Percentiles rank a stretch among this genome's conserved stretches.
These are phyloP conservation scores for Cordyceps cateniannulata DNA, from an alignment of 2,329 filamentous ascomycete species.

Conservation along the genomic window DNA sequence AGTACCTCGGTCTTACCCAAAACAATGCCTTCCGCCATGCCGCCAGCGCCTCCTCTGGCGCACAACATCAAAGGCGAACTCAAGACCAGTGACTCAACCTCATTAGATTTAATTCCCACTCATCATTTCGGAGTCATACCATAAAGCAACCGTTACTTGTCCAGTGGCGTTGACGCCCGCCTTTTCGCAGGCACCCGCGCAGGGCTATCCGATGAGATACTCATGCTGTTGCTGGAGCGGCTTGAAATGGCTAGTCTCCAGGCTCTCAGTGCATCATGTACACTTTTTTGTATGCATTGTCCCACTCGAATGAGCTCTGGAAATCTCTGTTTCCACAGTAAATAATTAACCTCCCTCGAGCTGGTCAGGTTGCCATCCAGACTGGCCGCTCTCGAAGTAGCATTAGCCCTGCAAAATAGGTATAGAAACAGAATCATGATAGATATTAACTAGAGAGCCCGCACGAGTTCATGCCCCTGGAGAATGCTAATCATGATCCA, in stretches of 20 bases:
- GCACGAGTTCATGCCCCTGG: background rate
- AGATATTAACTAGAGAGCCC: background rate
- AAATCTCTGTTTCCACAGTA: conserved; percentile 78
- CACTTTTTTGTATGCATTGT: conserved; percentile 81
- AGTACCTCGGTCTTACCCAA: background rate
- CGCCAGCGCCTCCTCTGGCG: background rate
- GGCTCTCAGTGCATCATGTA: conserved; percentile 69
- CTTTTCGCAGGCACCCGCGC: conserved; percentile 58
- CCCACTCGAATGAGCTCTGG: conserved; percentile 81
- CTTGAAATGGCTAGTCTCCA: conserved; percentile 59
- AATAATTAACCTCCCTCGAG: conserved; percentile 34
- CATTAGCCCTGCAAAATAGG: background rate
- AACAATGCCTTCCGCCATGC: background rate
- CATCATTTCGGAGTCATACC: conserved; percentile 79
- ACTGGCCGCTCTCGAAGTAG: background rate
- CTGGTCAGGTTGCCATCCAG: background rate
- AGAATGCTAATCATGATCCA: background rate
- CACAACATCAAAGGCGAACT: background rate
- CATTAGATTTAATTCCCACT: conserved; percentile 54
- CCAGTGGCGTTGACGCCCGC: conserved; percentile 60
- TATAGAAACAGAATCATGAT: background rate
- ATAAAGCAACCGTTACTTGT: conserved; percentile 73
- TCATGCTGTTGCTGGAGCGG: conserved; percentile 68
- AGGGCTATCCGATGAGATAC: conserved; percentile 56
- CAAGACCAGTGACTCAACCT: conserved; percentile 6